Percentiles rank a stretch among this genome's conserved stretches.
phyloP scores from a whole-genome alignment of 192 early-diverging fungal genomes.

The Umbelopsis sp. region DNA sequence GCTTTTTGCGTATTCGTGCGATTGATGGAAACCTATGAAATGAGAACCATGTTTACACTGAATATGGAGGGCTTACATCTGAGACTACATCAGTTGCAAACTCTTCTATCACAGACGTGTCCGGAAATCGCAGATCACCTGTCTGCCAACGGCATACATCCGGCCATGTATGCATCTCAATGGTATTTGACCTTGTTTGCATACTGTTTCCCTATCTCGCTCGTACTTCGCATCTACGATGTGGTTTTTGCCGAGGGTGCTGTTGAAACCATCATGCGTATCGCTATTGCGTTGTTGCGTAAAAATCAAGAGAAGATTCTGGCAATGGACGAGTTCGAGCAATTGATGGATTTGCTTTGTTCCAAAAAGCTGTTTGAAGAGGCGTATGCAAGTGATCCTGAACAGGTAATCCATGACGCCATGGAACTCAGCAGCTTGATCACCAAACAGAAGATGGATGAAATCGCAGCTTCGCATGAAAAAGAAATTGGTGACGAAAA shows the following conservation, averaged over 20 bases:
- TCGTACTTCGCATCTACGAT: slow-evolving; percentile 90
- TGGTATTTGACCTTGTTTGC: slow-evolving; percentile 97
- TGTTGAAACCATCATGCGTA: slow-evolving; percentile 79
- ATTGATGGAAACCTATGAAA: slow-evolving; percentile 89
- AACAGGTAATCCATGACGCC: slow-evolving; percentile 77
- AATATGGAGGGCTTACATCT: slow-evolving; percentile 93
- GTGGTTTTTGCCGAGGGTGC: slow-evolving; percentile 86
- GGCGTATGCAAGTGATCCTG: slow-evolving; percentile 61
- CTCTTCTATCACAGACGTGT: slow-evolving; percentile 70
- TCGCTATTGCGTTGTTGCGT: slow-evolving; percentile 82
- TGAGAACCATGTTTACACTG: slow-evolving; percentile 90
- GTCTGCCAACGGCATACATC: slow-evolving; percentile 67
- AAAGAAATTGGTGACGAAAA: slow-evolving; percentile 58
- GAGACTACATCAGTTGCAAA: slow-evolving; percentile 83
- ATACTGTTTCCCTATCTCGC: slow-evolving; percentile 85
- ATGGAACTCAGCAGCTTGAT: slow-evolving; percentile 71
- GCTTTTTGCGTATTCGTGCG: slow-evolving; percentile 90
- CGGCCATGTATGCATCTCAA: slow-evolving; percentile 92
- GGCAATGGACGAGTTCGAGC: slow-evolving; percentile 75
- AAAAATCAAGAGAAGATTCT: slow-evolving; percentile 79
- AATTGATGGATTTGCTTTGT: slow-evolving; percentile 80
- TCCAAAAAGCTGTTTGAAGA: slow-evolving; percentile 73
- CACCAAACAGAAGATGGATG: slow-evolving; percentile 71
- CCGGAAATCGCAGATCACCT: slow-evolving; percentile 82
- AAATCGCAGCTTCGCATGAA: slow-evolving; percentile 61